Evolutionary conservation across 1,139 yeast genomes (phyloP).

Genomic region (Scheffersomyces cryptocercus): DNA sequence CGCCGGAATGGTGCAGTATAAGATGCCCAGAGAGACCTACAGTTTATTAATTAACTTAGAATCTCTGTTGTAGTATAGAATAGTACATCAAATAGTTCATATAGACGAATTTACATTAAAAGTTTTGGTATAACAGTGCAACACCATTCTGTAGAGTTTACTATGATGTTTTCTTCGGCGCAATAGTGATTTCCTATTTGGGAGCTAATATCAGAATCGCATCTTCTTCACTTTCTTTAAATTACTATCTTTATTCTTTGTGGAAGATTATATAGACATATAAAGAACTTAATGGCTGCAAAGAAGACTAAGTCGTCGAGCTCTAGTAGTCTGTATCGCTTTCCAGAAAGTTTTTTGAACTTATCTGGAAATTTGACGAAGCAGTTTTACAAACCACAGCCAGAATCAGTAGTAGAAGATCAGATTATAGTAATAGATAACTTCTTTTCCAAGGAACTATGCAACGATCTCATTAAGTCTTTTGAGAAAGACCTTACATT

Average conservation of each 20-base stretch:
- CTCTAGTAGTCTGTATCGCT: slow-evolving; percentile 15
- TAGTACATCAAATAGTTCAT: no score
- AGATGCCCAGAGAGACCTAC: slow-evolving; percentile 91
- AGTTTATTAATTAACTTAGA: slow-evolving; percentile 74
- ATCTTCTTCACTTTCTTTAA: no score
- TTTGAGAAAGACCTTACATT: slow-evolving; percentile 33
- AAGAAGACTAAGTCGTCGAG: slow-evolving; percentile 5
- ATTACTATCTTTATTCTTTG: no score
- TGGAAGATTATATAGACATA: no score
- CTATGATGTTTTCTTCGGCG: no score
- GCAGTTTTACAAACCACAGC: slow-evolving; percentile 35
- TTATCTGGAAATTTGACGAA: slow-evolving; percentile 20
- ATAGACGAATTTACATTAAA: no score
- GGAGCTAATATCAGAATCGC: no score
- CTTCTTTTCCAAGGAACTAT: slow-evolving; percentile 43
- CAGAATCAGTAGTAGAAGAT: slow-evolving; percentile 30
- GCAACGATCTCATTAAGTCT: slow-evolving; percentile 45
- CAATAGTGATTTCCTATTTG: no score
- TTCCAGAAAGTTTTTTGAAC: slow-evolving; percentile 30
- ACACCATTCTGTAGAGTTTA: no score
- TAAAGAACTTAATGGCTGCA: slow-evolving; percentile 9
- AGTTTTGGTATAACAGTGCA: no score
- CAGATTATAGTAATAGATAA: slow-evolving; percentile 52
- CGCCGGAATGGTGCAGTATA: slow-evolving; percentile 94
- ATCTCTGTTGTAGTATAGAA: slow-evolving; percentile 34